Evolutionary conservation across 208 protist species (phyloP).

Genomic region (Leishmania gerbilli): DNA sequence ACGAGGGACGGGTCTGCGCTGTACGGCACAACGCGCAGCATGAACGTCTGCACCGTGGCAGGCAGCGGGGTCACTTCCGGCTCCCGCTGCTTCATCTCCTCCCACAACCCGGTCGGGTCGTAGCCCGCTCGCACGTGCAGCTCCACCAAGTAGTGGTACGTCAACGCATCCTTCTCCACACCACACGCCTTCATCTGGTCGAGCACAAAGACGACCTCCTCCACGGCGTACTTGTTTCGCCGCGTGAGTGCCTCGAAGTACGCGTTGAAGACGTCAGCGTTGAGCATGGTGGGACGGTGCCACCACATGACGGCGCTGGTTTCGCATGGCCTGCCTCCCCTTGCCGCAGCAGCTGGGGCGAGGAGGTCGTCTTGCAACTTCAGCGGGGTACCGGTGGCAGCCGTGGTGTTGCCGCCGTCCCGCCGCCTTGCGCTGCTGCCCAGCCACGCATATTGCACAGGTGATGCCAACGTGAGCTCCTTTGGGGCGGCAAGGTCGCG

Average conservation of each 20-base stretch:
- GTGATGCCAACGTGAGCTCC: slow-evolving; percentile 1
- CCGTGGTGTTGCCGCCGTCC: neutral
- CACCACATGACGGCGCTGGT: slow-evolving; percentile 2
- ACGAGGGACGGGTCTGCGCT: slow-evolving; percentile 56
- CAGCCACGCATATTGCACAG: slow-evolving; percentile 13
- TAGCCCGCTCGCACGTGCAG: slow-evolving; percentile 75
- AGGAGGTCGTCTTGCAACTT: slow-evolving; percentile 12
- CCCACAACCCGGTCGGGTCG: slow-evolving; percentile 69
- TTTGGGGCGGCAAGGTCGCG: slow-evolving; percentile 41
- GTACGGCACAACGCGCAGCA: slow-evolving; percentile 70
- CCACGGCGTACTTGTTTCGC: slow-evolving; percentile 57
- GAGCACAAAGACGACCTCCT: slow-evolving; percentile 68
- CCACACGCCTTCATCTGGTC: slow-evolving; percentile 46
- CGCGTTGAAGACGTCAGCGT: slow-evolving; percentile 62
- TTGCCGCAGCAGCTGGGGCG: neutral
- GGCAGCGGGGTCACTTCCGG: slow-evolving; percentile 51
- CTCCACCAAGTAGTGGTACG: slow-evolving; percentile 86
- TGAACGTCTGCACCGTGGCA: slow-evolving; percentile 63
- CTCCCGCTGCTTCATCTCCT: slow-evolving; percentile 59
- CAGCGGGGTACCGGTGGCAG: slow-evolving; percentile 1
- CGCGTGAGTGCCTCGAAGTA: slow-evolving; percentile 76
- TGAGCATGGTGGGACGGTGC: slow-evolving; percentile 26
- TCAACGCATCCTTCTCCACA: slow-evolving; percentile 55
- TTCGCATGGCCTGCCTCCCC: neutral
- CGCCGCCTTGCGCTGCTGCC: neutral